Base-by-base conservation (phyloP, 2,329 filamentous ascomycete genomes). In the Lachnellula occidentalis region DNA sequence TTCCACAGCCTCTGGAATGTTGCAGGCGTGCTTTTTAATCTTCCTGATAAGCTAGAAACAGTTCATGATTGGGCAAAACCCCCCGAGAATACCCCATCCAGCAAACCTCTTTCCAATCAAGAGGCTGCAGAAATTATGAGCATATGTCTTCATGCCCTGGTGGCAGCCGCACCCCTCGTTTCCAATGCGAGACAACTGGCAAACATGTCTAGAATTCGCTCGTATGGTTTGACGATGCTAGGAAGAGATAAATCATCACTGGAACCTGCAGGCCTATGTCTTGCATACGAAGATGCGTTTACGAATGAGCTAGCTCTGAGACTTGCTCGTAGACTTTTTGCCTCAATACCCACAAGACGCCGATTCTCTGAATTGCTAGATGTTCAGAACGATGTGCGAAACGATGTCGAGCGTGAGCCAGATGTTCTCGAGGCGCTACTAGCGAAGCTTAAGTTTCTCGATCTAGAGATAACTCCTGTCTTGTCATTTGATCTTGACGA, bases 1-100 rank as follows among this genome's bases (percentile, higher is more conserved):
- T 78, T 85, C 50, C 79, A 86, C 64, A 83, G 81, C 61, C 72
- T 87, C 5, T 88, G 85, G 85, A 73, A 81, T 59, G 80, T 81
- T 5, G 74, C 82, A 1, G 78, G 76, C 7, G 75, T 75, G 46
- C 71, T 87, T 4, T 87, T 86, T 61, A 71, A 74, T n/a, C 76
- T 80, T 1, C 80, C 82, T 1, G 54, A 62, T 42, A 56, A 60
- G 37, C 43, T 68, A 27, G 61, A 63, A 34, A 48, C 49, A 27
- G 50, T 50, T 3, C 58, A 61, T 48, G 65, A 67, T 14, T 64
- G 61, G 62, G 55, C 52, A 8, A 64, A 63, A 49, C 61, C 65
- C 15, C 34, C 47, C 19, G 36, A 49, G 22, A 45, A 48, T 5
- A 31, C 19, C 7, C 12, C 41, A 9, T 48, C 57, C 8, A 53